phyloP scores from a whole-genome alignment of 352 stramenopile genomes.

The Thraustotheca clavata region DNA sequence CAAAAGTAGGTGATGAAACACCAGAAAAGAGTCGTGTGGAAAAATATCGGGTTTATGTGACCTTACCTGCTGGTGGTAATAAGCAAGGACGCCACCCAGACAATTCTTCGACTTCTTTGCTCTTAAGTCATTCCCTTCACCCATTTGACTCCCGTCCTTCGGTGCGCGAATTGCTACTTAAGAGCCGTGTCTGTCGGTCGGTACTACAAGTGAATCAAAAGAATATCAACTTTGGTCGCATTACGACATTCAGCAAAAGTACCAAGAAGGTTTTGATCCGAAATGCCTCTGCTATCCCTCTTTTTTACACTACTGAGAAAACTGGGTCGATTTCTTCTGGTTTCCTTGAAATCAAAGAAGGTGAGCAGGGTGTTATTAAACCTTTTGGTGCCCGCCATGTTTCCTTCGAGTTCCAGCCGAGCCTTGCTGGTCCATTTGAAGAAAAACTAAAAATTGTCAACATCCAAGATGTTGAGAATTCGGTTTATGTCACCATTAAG shows the following conservation, averaged over 20 bases:
- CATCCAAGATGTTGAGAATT: constrained; percentile 84
- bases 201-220: constrained; percentile 89
- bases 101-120: neutral
- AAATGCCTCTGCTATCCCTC: constrained; percentile 77
- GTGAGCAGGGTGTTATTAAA: constrained; percentile 78
- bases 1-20: constrained; percentile 23
- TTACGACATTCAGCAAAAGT: constrained; percentile 75
- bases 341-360: constrained; percentile 85
- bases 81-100: constrained; percentile 40
- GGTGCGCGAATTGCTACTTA: constrained; percentile 75
- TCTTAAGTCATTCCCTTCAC: constrained; percentile 42
- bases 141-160: constrained; percentile 38
- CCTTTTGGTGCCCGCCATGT: constrained; percentile 84
- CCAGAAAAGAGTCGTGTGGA: constrained; percentile 65
- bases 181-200: constrained; percentile 74
- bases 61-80: constrained; percentile 72
- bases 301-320: constrained; percentile 84
- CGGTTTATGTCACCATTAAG: constrained; percentile 82
- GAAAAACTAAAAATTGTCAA: constrained; percentile 86
- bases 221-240: constrained; percentile 88
- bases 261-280: constrained; percentile 80
- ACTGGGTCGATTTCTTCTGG: constrained; percentile 86
- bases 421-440: constrained; percentile 76
- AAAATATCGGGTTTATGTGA: constrained; percentile 85
- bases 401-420: constrained; percentile 84